phyloP scores from a whole-genome alignment of 2,329 filamentous ascomycete genomes.

The Claviceps spartinae region DNA sequence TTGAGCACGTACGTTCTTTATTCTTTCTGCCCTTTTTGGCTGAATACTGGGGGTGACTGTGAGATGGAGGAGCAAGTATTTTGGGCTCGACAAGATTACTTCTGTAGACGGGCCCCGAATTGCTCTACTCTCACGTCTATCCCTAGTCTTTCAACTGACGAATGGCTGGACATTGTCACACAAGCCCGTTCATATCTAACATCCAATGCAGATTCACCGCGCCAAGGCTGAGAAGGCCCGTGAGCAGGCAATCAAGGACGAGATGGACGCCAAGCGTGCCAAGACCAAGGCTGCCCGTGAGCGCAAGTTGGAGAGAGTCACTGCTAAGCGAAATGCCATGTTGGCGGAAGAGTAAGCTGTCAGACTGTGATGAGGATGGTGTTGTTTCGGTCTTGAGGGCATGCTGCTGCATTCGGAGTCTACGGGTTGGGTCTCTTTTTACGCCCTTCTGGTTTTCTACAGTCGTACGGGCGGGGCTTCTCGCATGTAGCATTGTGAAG shows the following conservation, averaged over 20 bases:
- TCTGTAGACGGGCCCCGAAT: too few species aligned
- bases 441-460: constrained; percentile 31
- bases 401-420: constrained; percentile 48
- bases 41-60: too few species aligned
- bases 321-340: constrained; percentile 81
- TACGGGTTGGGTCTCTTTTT: constrained; percentile 43
- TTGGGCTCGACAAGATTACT: too few species aligned
- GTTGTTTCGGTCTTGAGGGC: constrained; percentile 33
- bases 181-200: not conserved
- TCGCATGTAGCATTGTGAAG: constrained; percentile 42
- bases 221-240: constrained; percentile 99
- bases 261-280: constrained; percentile 99
- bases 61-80: too few species aligned
- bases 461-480: constrained; percentile 36
- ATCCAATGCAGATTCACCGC: constrained; percentile 75
- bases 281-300: constrained; percentile 99
- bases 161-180: too few species aligned
- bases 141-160: too few species aligned
- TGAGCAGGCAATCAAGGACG: constrained; percentile 91
- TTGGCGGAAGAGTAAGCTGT: constrained; percentile 50
- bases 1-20: constrained; percentile 84
- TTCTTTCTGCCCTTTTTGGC: not conserved
- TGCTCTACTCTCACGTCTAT: too few species aligned
- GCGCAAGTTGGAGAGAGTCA: constrained; percentile 86
- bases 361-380: constrained; percentile 24